These are phyloP conservation scores for Cnidoscolus chayamansa DNA, from an alignment of 441 rosid genomes.

Conservation along the genomic window DNA sequence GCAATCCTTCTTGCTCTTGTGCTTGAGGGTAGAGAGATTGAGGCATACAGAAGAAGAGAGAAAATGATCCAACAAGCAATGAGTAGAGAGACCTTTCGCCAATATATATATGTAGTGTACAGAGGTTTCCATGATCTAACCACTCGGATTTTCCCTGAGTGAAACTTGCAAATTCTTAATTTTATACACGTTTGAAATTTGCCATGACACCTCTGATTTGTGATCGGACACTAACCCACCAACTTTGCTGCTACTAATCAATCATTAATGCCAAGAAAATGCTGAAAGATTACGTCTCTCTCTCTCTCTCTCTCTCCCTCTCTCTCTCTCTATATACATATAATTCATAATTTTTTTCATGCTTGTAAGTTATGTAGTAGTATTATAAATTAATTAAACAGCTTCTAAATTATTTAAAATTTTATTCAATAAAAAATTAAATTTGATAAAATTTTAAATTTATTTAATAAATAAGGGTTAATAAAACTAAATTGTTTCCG, in stretches of 20 bases:
- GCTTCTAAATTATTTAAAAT: no score
- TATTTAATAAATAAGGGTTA: no score
- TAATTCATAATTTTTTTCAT: no score
- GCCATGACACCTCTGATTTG: neutral
- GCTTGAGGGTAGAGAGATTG: neutral
- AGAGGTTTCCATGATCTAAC: constrained; percentile 5
- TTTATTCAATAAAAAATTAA: no score
- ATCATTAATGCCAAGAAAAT: neutral
- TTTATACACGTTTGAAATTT: neutral
- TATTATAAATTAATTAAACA: no score
- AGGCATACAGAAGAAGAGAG: neutral
- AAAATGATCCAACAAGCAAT: neutral
- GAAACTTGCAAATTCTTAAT: neutral
- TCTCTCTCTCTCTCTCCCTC: no score
- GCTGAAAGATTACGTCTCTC: neutral
- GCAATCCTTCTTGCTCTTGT: neutral
- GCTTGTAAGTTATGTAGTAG: no score
- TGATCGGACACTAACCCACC: neutral
- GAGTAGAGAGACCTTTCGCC: neutral
- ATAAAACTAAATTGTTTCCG: no score
- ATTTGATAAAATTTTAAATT: no score
- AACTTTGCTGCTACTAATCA: neutral
- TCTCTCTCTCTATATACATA: no score
- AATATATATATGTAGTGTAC: neutral
- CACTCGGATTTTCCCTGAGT: neutral